Base-by-base conservation (phyloP, 257 asterid genomes). In the Gentiana dahurica region DNA sequence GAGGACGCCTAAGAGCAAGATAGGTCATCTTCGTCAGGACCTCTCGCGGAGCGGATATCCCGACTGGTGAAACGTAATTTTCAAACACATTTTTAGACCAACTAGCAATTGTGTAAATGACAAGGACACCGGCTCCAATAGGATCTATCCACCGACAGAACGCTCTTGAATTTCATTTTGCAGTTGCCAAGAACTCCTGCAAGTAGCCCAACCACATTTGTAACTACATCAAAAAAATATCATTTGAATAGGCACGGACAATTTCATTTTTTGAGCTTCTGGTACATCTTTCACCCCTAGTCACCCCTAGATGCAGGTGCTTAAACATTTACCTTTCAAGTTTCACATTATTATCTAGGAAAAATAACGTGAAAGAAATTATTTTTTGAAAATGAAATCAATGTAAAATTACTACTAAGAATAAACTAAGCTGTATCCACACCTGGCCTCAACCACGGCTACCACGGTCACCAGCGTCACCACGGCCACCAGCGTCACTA, bases 91-190 rank as follows among this genome's bases (percentile, higher is more conserved):
- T 84, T 63, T 76, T 79, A 0, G 94, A 84, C 98, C 98, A 90
- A 59, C 87, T 87, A 9, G 44, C 6, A 53, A 87, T 87, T 3
- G 98, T 90, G 66, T 90, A 90, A 60, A 87, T 13, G 59, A 96
- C 98, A 60, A 90, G 96, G 47, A 78, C 36, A 41, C 87, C 69
- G 37, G 98, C 98, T 43, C 98, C 98, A 12, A 68, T 64, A 11
- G 98, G 98, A 65, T 89, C 95, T 37, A 89, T 79, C 97, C 95
- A 83, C 95, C 94, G 83, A 69, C 61, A 76, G 71, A 82, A 84
- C 66, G 36, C 75, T 24, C 24, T 24, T 24, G 24, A 24, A 24
- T 24, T 24, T 24, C 24, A 24, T 24, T 24, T 24, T 24, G 9
- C 9, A 5, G 9, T 74, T 55, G n/a, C 76, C 84, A 53, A 75